Percentiles rank a stretch among this genome's conserved stretches.
Conservation (phyloP, 768 basidiomycete species). For the Neoboletus subvelutipes region DNA sequence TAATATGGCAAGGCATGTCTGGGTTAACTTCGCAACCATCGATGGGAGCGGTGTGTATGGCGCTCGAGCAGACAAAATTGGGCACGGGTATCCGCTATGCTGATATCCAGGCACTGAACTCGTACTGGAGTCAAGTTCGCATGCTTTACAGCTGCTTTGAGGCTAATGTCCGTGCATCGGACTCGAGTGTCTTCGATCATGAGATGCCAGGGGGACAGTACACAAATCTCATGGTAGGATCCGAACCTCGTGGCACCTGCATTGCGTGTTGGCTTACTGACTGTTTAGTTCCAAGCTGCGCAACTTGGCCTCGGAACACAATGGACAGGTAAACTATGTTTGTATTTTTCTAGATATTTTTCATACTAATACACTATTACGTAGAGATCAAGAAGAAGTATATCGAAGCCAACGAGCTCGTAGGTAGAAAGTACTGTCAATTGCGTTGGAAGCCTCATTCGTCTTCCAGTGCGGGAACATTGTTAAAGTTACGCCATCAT, state of each 20-base stretch:
- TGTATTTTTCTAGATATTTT: slow-evolving; percentile 8
- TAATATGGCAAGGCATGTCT: slow-evolving; percentile 75
- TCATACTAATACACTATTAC: slow-evolving; percentile 2
- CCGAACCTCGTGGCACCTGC: slow-evolving; percentile 9
- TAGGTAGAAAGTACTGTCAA: slow-evolving; percentile 38
- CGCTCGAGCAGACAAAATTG: slow-evolving; percentile 89
- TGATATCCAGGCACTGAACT: slow-evolving; percentile 95
- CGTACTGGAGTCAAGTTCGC: slow-evolving; percentile 98
- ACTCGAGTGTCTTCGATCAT: slow-evolving; percentile 97
- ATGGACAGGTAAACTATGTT: slow-evolving; percentile 67
- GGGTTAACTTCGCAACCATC: slow-evolving; percentile 98
- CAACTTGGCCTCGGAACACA: slow-evolving; percentile 97
- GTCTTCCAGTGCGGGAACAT: slow-evolving; percentile 84
- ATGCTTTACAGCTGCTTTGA: slow-evolving; percentile 96
- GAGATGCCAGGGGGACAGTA: slow-evolving; percentile 99
- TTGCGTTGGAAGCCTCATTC: slow-evolving; percentile 2
- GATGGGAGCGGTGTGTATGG: slow-evolving; percentile 96
- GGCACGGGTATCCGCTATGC: slow-evolving; percentile 97
- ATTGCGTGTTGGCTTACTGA: slow-evolving; percentile 20
- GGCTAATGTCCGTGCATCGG: slow-evolving; percentile 94
- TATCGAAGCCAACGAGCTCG: slow-evolving; percentile 94
- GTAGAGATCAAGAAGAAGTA: slow-evolving; percentile 97
- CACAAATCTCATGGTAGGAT: slow-evolving; percentile 86
- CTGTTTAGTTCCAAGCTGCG: slow-evolving; percentile 89
- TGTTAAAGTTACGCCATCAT: slow-evolving; percentile 99